Evolutionary conservation across 2,329 filamentous ascomycete genomes (phyloP).

Genomic region (Nothopassalora personata): DNA sequence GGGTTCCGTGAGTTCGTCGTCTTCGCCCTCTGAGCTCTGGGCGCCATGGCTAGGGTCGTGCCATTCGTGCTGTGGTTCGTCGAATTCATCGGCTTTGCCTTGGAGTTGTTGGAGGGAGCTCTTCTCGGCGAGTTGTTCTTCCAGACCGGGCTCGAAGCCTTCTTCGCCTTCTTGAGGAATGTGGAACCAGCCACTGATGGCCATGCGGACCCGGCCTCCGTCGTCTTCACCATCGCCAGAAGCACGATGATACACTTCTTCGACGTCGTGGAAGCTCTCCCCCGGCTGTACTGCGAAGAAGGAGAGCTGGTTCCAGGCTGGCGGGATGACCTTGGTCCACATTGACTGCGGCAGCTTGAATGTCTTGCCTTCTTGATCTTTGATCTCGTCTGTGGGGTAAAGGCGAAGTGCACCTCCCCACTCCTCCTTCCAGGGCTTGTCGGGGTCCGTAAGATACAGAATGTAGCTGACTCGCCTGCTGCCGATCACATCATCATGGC

Average conservation of each 20-base stretch:
- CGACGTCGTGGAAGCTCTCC: conserved; percentile 98
- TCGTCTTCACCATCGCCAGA: conserved; percentile 58
- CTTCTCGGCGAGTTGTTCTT: conserved; percentile 81
- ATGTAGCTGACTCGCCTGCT: conserved; percentile 95
- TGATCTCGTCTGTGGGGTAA: conserved; percentile 65
- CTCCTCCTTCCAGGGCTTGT: conserved; percentile 79
- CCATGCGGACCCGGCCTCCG: conserved; percentile 82
- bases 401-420: conserved; percentile 91
- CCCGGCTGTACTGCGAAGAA: conserved; percentile 98
- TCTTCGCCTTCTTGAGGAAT: conserved; percentile 94
- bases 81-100: conserved; percentile 84
- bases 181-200: conserved; percentile 98
- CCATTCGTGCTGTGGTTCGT: conserved; percentile 64
- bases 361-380: conserved; percentile 59
- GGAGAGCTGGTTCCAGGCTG: conserved; percentile 93
- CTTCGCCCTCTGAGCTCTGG: conserved; percentile 44
- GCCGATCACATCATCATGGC: conserved; percentile 99
- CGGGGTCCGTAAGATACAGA: conserved; percentile 88
- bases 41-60: conserved; percentile 39
- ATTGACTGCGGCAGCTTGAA: conserved; percentile 78
- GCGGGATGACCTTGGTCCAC: conserved; percentile 75
- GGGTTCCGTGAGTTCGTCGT: conserved; percentile 59
- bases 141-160: conserved; percentile 79
- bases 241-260: conserved; percentile 79
- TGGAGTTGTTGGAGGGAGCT: conserved; percentile 91